A percentile compares a stretch with the other conserved stretches of the same genome.
Evolutionary conservation across 2,329 filamentous ascomycete genomes (phyloP).

Genomic region (Alternaria longipes): DNA sequence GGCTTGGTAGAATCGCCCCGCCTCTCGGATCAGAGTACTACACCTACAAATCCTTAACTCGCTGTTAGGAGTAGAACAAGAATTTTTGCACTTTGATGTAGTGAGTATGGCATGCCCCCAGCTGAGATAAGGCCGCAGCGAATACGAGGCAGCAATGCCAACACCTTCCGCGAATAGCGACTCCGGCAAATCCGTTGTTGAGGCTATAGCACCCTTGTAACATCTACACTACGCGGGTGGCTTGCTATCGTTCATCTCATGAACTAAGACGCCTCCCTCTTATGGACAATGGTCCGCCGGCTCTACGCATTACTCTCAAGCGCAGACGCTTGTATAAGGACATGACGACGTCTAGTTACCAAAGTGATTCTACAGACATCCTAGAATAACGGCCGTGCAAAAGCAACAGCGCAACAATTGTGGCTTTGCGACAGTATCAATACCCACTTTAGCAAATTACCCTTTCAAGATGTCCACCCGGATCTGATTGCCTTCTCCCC

Average conservation of each 20-base stretch:
- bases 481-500: not conserved
- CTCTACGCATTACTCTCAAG: not conserved
- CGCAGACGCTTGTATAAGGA: not conserved
- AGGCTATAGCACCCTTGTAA: not conserved
- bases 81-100: not conserved
- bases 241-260: not conserved
- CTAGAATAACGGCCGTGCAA: not conserved
- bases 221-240: not conserved
- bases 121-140: not conserved
- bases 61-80: not conserved
- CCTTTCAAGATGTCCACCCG: not conserved
- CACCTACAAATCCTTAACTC: not conserved
- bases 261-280: not conserved
- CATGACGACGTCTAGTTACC: not conserved
- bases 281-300: not conserved
- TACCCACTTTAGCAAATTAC: not conserved
- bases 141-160: not conserved
- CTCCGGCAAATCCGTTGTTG: not conserved
- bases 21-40: not conserved
- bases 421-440: not conserved
- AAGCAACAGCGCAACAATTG: not conserved
- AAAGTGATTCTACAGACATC: not conserved
- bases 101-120: not conserved
- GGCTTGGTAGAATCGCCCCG: not conserved
- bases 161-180: not conserved